These are phyloP conservation scores for Venturia nashicola DNA, from an alignment of 2,329 filamentous ascomycete genomes.

Conservation along the genomic window DNA sequence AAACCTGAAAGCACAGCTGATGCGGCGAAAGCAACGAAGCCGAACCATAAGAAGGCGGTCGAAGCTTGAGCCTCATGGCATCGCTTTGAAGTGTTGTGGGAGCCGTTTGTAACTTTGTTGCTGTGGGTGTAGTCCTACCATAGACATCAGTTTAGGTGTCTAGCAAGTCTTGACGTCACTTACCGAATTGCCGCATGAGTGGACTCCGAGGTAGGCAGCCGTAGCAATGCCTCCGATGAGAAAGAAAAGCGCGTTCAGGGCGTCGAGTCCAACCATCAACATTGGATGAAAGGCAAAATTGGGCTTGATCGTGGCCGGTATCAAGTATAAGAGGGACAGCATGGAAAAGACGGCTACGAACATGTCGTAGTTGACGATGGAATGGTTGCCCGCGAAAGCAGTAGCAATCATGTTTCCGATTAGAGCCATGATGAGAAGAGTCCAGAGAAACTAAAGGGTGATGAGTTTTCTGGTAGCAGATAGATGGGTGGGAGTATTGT, in stretches of 20 bases:
- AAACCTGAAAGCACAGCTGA: constrained; percentile 44
- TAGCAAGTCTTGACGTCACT: constrained; percentile 17
- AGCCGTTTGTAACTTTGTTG: constrained; percentile 53
- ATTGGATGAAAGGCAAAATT: constrained; percentile 38
- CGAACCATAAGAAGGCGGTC: constrained; percentile 69
- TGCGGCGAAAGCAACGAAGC: constrained; percentile 49
- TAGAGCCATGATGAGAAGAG: constrained; percentile 47
- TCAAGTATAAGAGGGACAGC: constrained; percentile 51
- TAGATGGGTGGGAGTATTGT: neutral
- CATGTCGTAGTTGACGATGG: constrained; percentile 50
- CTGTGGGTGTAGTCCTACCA: constrained; percentile 28
- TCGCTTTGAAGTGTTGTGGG: constrained; percentile 45
- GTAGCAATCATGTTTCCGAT: constrained; percentile 50
- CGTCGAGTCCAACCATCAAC: constrained; percentile 44
- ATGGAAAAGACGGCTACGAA: constrained; percentile 57
- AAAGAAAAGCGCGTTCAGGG: constrained; percentile 51
- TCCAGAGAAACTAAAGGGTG: constrained; percentile 42
- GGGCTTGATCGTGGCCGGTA: constrained; percentile 43
- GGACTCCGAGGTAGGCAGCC: constrained; percentile 54
- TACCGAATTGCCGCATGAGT: constrained; percentile 53
- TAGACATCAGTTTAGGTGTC: constrained; percentile 3
- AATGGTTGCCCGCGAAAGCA: constrained; percentile 36
- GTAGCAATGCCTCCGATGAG: constrained; percentile 60
- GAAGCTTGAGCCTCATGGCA: constrained; percentile 66
- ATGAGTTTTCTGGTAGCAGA: neutral